Percentiles rank a stretch among this genome's conserved stretches.
phyloP scores from a whole-genome alignment of 768 basidiomycete genomes.

The Daedaleopsis sinensis region DNA sequence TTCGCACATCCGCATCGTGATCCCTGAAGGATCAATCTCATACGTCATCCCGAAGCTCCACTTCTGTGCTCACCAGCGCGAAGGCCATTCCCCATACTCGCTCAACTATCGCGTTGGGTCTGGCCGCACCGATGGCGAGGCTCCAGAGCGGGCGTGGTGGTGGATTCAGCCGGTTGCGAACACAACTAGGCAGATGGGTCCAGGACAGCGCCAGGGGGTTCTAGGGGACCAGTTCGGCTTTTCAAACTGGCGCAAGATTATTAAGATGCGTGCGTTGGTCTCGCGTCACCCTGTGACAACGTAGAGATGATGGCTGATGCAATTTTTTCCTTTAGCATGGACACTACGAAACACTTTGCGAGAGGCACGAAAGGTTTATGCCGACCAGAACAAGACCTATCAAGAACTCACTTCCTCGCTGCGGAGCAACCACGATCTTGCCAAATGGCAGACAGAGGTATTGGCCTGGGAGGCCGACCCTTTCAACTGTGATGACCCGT shows the following conservation, averaged over 20 bases:
- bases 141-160: constrained; percentile 25
- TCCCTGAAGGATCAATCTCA: background rate
- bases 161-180: constrained; percentile 10
- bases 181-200: constrained; percentile 21
- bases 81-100: constrained; percentile 30
- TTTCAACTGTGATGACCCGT: too few relatives aligned
- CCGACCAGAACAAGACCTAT: too few relatives aligned
- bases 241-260: constrained; percentile 35
- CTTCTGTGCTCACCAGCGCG: constrained; percentile 27
- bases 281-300: too few relatives aligned
- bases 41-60: constrained; percentile 37
- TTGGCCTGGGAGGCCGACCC: too few relatives aligned
- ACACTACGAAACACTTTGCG: constrained; percentile 3
- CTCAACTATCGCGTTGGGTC: constrained; percentile 27
- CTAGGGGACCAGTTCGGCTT: constrained; percentile 25
- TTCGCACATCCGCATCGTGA: background rate
- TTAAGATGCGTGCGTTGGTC: constrained; percentile 28
- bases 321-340: too few relatives aligned
- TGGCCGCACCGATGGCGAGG: constrained; percentile 28
- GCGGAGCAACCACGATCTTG: too few relatives aligned
- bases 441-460: too few relatives aligned
- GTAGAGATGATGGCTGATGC: too few relatives aligned
- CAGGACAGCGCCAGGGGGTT: constrained; percentile 12
- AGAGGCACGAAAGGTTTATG: too few relatives aligned
- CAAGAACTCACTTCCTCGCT: too few relatives aligned